Evolutionary conservation across 108 stramenopile genomes (phyloP).

Genomic region (Conticribra weissflogii): DNA sequence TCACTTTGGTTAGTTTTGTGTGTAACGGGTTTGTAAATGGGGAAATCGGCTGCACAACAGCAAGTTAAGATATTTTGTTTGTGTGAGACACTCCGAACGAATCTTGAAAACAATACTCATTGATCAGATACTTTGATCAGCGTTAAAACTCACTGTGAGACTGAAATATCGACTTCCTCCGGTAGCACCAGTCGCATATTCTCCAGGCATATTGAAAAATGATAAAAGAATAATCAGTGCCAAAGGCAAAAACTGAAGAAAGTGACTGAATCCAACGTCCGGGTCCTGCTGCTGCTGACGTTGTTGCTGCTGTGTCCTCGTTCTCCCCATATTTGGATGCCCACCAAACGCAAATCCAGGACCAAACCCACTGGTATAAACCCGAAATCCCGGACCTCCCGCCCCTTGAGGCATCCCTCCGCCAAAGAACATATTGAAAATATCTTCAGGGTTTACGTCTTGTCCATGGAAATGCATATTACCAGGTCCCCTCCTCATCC

Average conservation of each 20-base stretch:
- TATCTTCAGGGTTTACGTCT: constrained; percentile 91
- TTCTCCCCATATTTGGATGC: constrained; percentile 36
- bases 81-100: neutral
- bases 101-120: no score
- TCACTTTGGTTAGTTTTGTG: constrained; percentile 72
- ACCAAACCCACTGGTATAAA: constrained; percentile 55
- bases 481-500: constrained; percentile 52
- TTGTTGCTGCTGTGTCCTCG: constrained; percentile 48
- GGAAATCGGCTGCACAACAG: constrained; percentile 48
- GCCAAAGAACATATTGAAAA: constrained; percentile 98
- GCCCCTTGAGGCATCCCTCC: constrained; percentile 78
- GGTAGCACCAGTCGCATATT: constrained; percentile 30
- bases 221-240: constrained; percentile 69
- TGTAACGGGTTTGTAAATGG: constrained; percentile 73
- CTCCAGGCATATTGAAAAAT: constrained; percentile 64
- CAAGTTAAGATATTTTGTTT: constrained; percentile 1
- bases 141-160: constrained; percentile 64
- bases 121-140: no score
- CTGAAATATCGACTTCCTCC: constrained; percentile 82
- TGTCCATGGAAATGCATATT: constrained; percentile 60
- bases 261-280: constrained; percentile 30
- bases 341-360: constrained; percentile 58
- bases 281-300: constrained; percentile 37
- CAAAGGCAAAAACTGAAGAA: constrained; percentile 76
- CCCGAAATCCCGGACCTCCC: constrained; percentile 47